Percentiles rank a stretch among this genome's conserved stretches.
Conservation (phyloP, 2,329 filamentous ascomycete species). For the Trichoderma sp. region DNA sequence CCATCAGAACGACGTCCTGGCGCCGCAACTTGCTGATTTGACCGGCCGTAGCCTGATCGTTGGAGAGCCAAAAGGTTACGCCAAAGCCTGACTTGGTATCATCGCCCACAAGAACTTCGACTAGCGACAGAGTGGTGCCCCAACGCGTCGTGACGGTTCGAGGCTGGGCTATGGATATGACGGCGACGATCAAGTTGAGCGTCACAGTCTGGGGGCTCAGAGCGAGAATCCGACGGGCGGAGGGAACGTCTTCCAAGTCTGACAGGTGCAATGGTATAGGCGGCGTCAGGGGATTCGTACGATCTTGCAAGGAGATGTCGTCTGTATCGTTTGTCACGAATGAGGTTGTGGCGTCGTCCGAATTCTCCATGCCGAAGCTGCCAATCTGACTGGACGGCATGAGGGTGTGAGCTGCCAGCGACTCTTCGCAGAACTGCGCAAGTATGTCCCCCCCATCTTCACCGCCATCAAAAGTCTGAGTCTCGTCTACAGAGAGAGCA, state of each 20-base stretch:
- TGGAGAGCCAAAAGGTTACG: slow-evolving; percentile 78
- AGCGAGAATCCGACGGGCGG: slow-evolving; percentile 62
- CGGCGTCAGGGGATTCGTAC: slow-evolving; percentile 32
- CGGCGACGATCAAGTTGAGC: slow-evolving; percentile 76
- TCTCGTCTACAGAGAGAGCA: slow-evolving; percentile 35
- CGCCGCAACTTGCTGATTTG: slow-evolving; percentile 55
- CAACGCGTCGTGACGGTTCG: slow-evolving; percentile 69
- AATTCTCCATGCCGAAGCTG: slow-evolving; percentile 30
- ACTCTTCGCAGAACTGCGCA: slow-evolving; percentile 76
- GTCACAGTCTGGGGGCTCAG: slow-evolving; percentile 81
- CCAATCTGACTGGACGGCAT: slow-evolving; percentile 63
- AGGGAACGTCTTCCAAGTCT: slow-evolving; percentile 70
- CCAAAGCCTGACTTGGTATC: slow-evolving; percentile 80
- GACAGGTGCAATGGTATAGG: slow-evolving; percentile 41
- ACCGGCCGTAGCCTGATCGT: slow-evolving; percentile 33
- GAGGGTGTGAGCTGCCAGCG: slow-evolving; percentile 69
- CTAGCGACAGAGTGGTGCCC: slow-evolving; percentile 62
- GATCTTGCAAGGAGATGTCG: slow-evolving; percentile 24
- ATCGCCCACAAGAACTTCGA: slow-evolving; percentile 82
- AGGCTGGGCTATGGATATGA: slow-evolving; percentile 70
- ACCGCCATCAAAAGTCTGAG: slow-evolving; percentile 29
- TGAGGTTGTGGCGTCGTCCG: slow-evolving; percentile 27
- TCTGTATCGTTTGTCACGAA: slow-evolving; percentile 29
- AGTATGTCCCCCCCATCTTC: slow-evolving; percentile 45
- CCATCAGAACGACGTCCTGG: slow-evolving; percentile 77